phyloP scores from a whole-genome alignment of 2,329 filamentous ascomycete genomes.

The Arthroderma sp. region DNA sequence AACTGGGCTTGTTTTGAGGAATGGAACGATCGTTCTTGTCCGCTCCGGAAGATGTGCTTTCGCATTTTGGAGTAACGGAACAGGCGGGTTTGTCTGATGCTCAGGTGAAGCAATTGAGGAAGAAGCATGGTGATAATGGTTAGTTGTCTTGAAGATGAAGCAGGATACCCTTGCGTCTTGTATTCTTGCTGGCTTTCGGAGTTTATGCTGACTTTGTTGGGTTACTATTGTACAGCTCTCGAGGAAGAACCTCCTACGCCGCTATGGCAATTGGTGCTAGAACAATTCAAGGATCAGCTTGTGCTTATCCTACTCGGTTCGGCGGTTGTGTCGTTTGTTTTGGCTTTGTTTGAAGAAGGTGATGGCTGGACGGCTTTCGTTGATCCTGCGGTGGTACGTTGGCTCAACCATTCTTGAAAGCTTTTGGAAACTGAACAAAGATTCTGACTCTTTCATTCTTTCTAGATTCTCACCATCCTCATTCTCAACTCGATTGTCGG shows the following conservation, averaged over 20 bases:
- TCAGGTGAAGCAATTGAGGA: conserved; percentile 33
- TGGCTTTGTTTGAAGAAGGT: conserved; percentile 84
- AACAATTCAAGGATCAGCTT: conserved; percentile 98
- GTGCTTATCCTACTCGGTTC: conserved; percentile 90
- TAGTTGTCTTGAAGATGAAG: conserved; percentile 13
- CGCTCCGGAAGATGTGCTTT: conserved; percentile 37
- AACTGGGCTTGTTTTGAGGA: not conserved
- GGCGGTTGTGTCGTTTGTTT: conserved; percentile 80
- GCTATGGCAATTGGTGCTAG: conserved; percentile 87
- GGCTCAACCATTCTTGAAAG: not conserved
- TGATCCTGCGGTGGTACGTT: conserved; percentile 78
- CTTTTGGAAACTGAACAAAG: too few relatives aligned
- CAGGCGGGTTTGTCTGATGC: conserved; percentile 36
- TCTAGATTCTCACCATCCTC: conserved; percentile 84
- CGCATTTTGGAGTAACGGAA: conserved; percentile 40
- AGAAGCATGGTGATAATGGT: conserved; percentile 45
- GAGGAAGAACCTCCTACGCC: conserved; percentile 90
- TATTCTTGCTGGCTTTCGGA: not conserved
- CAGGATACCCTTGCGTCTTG: not conserved
- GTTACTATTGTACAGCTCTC: conserved; percentile 38
- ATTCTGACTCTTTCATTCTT: not conserved
- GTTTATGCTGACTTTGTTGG: conserved; percentile 10
- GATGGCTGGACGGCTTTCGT: conserved; percentile 97
- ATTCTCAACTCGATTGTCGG: conserved; percentile 94
- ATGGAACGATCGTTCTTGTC: conserved; percentile 44